Conservation (phyloP, 345 rosid genomes). For the Corchorus capsularis region DNA sequence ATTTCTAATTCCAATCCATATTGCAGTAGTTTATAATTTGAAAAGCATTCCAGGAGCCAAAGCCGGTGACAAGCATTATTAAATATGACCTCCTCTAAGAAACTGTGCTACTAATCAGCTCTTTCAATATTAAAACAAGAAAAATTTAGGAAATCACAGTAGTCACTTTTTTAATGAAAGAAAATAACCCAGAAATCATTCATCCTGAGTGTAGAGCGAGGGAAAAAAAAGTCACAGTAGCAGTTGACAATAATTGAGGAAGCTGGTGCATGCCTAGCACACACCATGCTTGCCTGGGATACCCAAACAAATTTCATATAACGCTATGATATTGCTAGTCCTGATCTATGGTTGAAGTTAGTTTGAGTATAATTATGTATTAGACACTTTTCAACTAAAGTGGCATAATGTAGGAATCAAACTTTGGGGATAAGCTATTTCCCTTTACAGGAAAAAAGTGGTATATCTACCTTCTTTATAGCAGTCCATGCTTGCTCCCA, state of each 20-base stretch:
- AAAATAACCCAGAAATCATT: neutral
- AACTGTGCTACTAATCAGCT: neutral
- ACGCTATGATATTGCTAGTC: neutral
- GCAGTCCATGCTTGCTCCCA: constrained; percentile 99
- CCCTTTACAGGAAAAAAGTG: neutral
- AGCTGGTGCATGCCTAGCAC: neutral
- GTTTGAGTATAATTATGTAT: neutral
- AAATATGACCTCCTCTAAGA: neutral
- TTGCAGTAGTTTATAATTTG: neutral
- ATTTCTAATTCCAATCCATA: neutral
- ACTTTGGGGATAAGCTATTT: neutral
- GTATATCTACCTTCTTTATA: constrained; percentile 93
- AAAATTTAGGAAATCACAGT: neutral
- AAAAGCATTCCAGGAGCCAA: neutral
- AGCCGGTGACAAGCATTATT: neutral
- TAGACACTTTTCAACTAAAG: neutral
- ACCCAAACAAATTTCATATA: neutral
- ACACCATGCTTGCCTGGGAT: neutral
- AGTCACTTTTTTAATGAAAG: neutral
- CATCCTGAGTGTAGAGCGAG: neutral
- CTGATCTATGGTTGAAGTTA: neutral
- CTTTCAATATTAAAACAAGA: neutral
- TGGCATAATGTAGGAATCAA: neutral
- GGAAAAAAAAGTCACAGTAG: neutral
- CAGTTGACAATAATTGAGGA: neutral